A percentile compares a stretch with the other conserved stretches of the same genome.
Evolutionary conservation across 257 asterid species (phyloP).

Genomic region (Lycium ferocissimum): DNA sequence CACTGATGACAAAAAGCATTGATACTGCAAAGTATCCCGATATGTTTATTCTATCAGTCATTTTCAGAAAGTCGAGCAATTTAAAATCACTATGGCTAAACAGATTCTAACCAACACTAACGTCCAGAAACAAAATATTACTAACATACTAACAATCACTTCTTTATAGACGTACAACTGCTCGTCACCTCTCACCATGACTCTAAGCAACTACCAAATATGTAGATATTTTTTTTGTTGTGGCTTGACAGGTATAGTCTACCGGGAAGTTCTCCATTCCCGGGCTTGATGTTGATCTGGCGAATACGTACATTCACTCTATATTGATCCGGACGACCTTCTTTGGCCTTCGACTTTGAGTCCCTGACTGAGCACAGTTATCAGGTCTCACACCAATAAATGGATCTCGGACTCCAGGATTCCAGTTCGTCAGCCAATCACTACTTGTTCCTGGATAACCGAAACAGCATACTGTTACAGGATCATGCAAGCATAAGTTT

Average conservation of each 20-base stretch:
- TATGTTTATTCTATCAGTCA: no score
- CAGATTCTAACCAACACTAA: no score
- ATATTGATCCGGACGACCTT: slow-evolving; percentile 68
- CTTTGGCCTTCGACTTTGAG: slow-evolving; percentile 51
- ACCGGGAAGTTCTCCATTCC: background rate
- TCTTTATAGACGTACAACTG: background rate
- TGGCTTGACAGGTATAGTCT: background rate
- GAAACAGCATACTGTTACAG: background rate
- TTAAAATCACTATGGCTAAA: no score
- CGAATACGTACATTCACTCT: slow-evolving; percentile 42
- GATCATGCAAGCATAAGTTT: background rate
- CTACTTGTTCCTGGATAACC: slow-evolving; percentile 45
- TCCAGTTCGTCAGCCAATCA: slow-evolving; percentile 38
- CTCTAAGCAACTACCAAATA: background rate
- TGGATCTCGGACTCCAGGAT: slow-evolving; percentile 41
- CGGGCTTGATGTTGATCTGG: background rate
- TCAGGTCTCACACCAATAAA: slow-evolving; percentile 34
- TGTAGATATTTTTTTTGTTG: background rate
- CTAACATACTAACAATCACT: background rate
- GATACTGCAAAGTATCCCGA: background rate
- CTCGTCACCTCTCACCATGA: background rate
- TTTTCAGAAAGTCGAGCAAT: no score
- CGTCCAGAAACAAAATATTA: no score
- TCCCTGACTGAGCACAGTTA: slow-evolving; percentile 25
- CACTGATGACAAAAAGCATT: background rate